A percentile compares a stretch with the other conserved stretches of the same genome.
Evolutionary conservation across 2,329 filamentous ascomycete genomes (phyloP).

Genomic region (Aspergillus sp.): DNA sequence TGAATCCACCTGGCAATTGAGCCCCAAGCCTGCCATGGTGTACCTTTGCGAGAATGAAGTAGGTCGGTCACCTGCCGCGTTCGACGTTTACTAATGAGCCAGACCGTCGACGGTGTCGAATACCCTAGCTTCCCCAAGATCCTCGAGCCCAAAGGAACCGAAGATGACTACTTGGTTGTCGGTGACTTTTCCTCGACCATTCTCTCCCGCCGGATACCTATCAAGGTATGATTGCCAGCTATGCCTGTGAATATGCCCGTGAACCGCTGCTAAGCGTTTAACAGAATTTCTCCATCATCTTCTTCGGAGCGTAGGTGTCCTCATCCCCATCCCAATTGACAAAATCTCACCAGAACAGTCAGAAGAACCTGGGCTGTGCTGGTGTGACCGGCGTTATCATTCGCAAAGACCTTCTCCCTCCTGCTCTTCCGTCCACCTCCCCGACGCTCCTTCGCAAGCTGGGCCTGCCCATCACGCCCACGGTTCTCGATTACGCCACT

Average conservation of each 20-base stretch:
- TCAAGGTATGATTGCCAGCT: conserved; percentile 8
- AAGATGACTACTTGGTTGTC: conserved; percentile 70
- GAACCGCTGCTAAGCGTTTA: not conserved
- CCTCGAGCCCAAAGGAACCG: conserved; percentile 53
- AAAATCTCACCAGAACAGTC: conserved; percentile 37
- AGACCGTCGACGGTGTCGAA: conserved; percentile 72
- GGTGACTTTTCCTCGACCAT: conserved; percentile 96
- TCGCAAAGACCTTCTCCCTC: conserved; percentile 72
- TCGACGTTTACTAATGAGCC: not conserved
- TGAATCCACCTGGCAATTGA: conserved; percentile 72
- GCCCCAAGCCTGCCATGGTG: conserved; percentile 64
- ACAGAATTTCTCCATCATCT: conserved; percentile 67
- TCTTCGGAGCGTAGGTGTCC: conserved; percentile 54
- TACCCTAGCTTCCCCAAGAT: conserved; percentile 70
- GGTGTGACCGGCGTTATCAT: conserved; percentile 85
- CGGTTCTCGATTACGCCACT: conserved; percentile 77
- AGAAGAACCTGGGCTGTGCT: conserved; percentile 88
- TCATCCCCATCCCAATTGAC: not conserved
- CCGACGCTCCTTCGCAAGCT: conserved; percentile 53
- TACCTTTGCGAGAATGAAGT: conserved; percentile 89
- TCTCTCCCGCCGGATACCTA: conserved; percentile 59
- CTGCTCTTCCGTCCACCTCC: conserved; percentile 55
- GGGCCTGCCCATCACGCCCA: conserved; percentile 56
- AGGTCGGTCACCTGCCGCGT: not conserved
- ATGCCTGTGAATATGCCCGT: not conserved